Evolutionary conservation across 2,329 filamentous ascomycete species (phyloP).

Genomic region (Pestalotiopsis sp.): DNA sequence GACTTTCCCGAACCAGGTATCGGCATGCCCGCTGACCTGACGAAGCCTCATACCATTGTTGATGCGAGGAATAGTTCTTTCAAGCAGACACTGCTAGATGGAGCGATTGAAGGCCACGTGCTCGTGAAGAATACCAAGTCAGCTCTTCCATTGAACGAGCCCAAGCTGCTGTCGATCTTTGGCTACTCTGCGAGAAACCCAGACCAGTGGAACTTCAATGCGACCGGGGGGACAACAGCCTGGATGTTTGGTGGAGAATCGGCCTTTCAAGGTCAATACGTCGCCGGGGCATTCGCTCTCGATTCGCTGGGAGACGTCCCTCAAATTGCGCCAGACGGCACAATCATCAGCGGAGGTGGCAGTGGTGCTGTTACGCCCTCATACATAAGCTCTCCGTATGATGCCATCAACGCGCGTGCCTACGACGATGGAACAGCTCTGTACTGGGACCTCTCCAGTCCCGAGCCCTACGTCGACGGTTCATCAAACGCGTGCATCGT

Average conservation of each 20-base stretch:
- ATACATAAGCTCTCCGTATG: conserved; percentile 54
- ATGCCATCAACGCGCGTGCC: conserved; percentile 54
- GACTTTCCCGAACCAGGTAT: conserved; percentile 48
- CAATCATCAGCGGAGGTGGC: conserved; percentile 42
- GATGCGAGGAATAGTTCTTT: conserved; percentile 55
- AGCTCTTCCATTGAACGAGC: conserved; percentile 55
- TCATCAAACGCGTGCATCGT: conserved; percentile 67
- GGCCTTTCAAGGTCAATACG: conserved; percentile 33
- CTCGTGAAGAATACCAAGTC: conserved; percentile 63
- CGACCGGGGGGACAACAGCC: conserved; percentile 35
- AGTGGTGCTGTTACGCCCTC: conserved; percentile 37
- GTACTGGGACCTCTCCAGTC: conserved; percentile 59
- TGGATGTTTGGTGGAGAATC: conserved; percentile 45
- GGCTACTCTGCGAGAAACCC: conserved; percentile 60
- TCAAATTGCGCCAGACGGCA: conserved; percentile 50
- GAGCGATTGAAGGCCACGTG: conserved; percentile 65
- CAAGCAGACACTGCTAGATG: conserved; percentile 48
- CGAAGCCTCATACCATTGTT: conserved; percentile 52
- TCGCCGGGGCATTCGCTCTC: conserved; percentile 28
- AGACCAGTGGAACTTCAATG: conserved; percentile 42
- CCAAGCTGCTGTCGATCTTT: conserved; percentile 58
- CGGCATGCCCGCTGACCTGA: conserved; percentile 53
- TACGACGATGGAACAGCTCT: conserved; percentile 58
- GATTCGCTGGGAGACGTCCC: conserved; percentile 36
- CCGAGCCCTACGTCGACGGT: conserved; percentile 50